Conservation (phyloP, 2,329 filamentous ascomycete genomes). For the Diplodia seriata region DNA sequence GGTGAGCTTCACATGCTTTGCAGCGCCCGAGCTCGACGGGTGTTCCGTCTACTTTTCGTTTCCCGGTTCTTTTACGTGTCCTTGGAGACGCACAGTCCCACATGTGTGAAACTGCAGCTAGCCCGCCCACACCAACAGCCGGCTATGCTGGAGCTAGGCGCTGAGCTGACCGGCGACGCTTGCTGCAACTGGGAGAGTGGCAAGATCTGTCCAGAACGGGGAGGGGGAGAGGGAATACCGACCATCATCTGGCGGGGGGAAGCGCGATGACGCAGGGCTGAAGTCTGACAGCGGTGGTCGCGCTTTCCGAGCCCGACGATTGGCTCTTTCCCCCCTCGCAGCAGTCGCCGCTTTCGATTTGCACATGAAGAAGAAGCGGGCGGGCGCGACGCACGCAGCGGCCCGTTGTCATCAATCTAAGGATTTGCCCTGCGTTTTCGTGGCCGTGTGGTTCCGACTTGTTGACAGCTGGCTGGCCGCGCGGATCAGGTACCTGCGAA, state of each 20-base stretch:
- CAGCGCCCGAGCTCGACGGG: too few species aligned
- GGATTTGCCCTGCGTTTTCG: not conserved
- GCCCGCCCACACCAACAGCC: too few species aligned
- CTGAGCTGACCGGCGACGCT: not conserved
- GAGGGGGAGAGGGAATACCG: not conserved
- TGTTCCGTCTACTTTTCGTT: not conserved
- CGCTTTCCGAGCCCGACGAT: not conserved
- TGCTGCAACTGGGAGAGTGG: too few species aligned
- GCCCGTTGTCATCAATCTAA: too few species aligned
- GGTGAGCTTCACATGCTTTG: conserved; percentile 2
- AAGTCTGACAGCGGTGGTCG: too few species aligned
- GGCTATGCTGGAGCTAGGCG: not conserved
- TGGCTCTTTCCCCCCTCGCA: not conserved
- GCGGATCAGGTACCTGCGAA: not conserved
- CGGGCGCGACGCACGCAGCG: not conserved
- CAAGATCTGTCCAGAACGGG: too few species aligned
- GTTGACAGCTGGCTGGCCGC: not conserved
- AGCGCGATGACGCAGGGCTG: not conserved
- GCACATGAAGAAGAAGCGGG: not conserved
- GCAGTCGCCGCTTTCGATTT: not conserved
- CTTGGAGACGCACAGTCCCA: not conserved
- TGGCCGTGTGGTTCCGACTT: not conserved
- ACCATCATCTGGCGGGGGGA: not conserved
- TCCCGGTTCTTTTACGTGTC: not conserved
- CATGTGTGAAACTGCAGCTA: not conserved